phyloP scores from a whole-genome alignment of 2,329 filamentous ascomycete species.

The Dryadomyces sulphureus region DNA sequence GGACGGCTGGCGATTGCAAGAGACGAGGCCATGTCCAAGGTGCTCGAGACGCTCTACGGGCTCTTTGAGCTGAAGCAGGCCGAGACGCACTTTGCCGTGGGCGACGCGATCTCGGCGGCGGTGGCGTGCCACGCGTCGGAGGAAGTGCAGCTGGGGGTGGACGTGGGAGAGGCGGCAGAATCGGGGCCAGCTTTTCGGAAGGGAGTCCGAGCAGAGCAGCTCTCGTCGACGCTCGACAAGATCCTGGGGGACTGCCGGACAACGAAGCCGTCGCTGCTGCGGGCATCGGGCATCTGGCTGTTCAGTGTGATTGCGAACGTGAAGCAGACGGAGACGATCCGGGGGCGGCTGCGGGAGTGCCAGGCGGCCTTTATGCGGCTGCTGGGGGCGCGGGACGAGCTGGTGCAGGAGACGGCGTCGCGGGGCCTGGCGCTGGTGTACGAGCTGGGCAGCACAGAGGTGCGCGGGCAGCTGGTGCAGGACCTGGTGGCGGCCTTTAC shows the following conservation, averaged over 20 bases:
- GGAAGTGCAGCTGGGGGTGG: constrained; percentile 58
- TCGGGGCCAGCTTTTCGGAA: constrained; percentile 13
- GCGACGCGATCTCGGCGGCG: constrained; percentile 70
- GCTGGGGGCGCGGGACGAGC: constrained; percentile 75
- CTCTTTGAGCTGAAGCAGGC: constrained; percentile 74
- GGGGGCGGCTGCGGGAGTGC: constrained; percentile 58
- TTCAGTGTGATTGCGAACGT: constrained; percentile 85
- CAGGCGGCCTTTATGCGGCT: constrained; percentile 82
- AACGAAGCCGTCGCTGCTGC: constrained; percentile 77
- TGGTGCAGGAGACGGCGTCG: constrained; percentile 91
- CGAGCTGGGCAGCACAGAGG: constrained; percentile 68
- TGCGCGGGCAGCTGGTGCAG: constrained; percentile 71
- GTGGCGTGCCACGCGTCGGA: constrained; percentile 73
- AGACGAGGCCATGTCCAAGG: not conserved
- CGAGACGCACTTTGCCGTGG: constrained; percentile 81
- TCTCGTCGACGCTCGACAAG: constrained; percentile 50
- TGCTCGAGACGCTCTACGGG: constrained; percentile 55
- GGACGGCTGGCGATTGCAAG: constrained; percentile 53
- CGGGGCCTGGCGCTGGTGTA: constrained; percentile 86
- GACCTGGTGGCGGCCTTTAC: constrained; percentile 86
- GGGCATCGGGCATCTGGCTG: constrained; percentile 90
- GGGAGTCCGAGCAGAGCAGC: constrained; percentile 22
- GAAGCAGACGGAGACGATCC: constrained; percentile 61
- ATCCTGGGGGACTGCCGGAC: constrained; percentile 64
- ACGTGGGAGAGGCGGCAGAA: constrained; percentile 42